Base-by-base conservation (phyloP, 306 rosid genomes). In the Cicer judaicum region DNA sequence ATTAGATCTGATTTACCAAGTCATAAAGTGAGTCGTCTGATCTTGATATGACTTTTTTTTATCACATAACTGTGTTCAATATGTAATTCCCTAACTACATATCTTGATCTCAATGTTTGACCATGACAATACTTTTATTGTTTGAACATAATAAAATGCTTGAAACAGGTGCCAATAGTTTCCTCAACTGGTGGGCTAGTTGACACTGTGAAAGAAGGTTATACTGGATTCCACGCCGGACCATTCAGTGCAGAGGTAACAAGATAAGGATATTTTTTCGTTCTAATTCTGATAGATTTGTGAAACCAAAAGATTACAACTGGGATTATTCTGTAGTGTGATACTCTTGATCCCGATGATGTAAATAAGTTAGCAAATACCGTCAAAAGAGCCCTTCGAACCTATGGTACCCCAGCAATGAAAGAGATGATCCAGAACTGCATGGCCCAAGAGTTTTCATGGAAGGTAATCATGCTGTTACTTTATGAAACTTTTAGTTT, bases 141-240 rank as follows among this genome's bases (percentile, higher is more conserved):
- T 47, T 65, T 15, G 44, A 12, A 44, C 65, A 50, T 75, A 13
- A 50, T 75, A 13, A 36, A 71, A 61, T 69, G 21, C 46, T 55
- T 14, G 21, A 41, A 7, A 64, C 83, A 92, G 97, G 88, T 88
- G 50, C 93, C 97, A 2, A 84, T 92, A 19, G 93, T 87, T 72
- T 83, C 96, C 59, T 88, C 97, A 73, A 92, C 97, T 15, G 97
- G 97, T 24, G 97, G 97, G 46, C 83, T 92, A 1, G 97, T 89
- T 41, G 97, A 92, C 79, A 92, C 97, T 1, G 96, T 92, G n/a
- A 79, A 78, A 79, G 93, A 89, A 70, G 97, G 96, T n/a, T 89
- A 47, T 60, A 89, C 96, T 4, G 97, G 97, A 77, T 89, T 89
- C 81, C 97, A 92, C 7, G 77, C 81, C 70, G 96, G 97, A 55